These are phyloP conservation scores for Tanacetum coccineum DNA, from an alignment of 129 eudicot species.

Conservation along the genomic window DNA sequence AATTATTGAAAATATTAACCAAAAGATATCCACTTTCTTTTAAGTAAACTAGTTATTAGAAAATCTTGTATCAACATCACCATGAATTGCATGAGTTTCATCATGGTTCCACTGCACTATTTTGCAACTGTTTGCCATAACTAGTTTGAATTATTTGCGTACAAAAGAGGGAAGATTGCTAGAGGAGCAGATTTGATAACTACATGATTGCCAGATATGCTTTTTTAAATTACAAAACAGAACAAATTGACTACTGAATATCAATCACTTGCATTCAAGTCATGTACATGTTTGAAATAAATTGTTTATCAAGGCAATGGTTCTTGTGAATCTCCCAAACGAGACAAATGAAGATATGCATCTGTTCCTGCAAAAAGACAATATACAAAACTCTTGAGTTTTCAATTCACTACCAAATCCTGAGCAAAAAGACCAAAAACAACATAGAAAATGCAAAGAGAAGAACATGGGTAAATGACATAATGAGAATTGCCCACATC, in stretches of 20 bases:
- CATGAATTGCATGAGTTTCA: too few species aligned
- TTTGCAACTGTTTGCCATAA: too few species aligned
- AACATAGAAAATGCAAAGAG: not conserved
- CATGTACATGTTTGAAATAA: not conserved
- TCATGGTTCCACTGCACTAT: too few species aligned
- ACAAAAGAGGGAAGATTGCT: not conserved
- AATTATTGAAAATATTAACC: too few species aligned
- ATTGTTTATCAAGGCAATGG: slow-evolving; percentile 57
- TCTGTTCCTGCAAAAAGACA: slow-evolving; percentile 65
- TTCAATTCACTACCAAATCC: not conserved
- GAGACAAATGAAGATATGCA: slow-evolving; percentile 91
- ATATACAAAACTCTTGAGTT: not conserved
- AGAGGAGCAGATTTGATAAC: not conserved
- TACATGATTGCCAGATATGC: not conserved
- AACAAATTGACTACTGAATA: slow-evolving; percentile 1
- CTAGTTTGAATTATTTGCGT: not conserved
- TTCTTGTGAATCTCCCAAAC: slow-evolving; percentile 96
- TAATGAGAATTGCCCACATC: too few species aligned
- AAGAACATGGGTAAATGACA: not conserved
- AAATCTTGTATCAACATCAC: too few species aligned
- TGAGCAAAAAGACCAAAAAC: not conserved
- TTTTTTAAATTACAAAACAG: not conserved
- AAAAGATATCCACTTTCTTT: too few species aligned
- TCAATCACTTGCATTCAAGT: not conserved
- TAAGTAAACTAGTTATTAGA: too few species aligned